Conservation (phyloP, 345 rosid genomes). For the Luvunga scandens region DNA sequence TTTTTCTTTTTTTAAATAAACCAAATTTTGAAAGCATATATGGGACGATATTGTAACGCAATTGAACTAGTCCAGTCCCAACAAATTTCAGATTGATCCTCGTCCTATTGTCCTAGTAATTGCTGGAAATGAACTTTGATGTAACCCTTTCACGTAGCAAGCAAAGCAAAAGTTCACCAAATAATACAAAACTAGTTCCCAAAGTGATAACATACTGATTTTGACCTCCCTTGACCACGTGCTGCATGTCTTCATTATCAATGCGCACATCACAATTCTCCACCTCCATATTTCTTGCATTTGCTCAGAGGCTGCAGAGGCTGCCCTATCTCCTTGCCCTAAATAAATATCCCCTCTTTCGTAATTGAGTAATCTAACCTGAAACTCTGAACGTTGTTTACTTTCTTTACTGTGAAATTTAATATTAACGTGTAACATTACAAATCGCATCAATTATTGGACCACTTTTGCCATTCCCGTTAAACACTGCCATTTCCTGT, state of each 20-base stretch:
- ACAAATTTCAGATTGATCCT: too few species aligned
- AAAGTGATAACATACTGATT: not conserved
- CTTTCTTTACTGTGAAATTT: not conserved
- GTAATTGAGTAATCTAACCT: not conserved
- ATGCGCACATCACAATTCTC: not conserved
- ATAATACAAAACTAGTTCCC: not conserved
- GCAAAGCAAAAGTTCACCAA: not conserved
- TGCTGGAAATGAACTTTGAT: not conserved
- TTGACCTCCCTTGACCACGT: not conserved
- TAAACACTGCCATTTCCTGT: not conserved
- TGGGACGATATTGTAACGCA: too few species aligned
- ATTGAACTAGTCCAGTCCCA: not conserved
- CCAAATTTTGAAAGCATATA: too few species aligned
- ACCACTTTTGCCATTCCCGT: slow-evolving; percentile 1
- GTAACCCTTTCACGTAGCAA: not conserved
- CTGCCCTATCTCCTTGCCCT: too few species aligned
- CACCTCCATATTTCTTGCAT: not conserved
- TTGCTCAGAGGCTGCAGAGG: not conserved
- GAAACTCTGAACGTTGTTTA: not conserved
- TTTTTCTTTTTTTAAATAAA: too few species aligned
- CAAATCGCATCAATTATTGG: not conserved
- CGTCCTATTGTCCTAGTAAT: too few species aligned
- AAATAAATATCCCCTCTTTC: not conserved
- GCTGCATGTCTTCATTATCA: not conserved
- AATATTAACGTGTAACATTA: too few species aligned